Conservation (phyloP, 495 filamentous ascomycete genomes). For the Bacidia rubella region DNA sequence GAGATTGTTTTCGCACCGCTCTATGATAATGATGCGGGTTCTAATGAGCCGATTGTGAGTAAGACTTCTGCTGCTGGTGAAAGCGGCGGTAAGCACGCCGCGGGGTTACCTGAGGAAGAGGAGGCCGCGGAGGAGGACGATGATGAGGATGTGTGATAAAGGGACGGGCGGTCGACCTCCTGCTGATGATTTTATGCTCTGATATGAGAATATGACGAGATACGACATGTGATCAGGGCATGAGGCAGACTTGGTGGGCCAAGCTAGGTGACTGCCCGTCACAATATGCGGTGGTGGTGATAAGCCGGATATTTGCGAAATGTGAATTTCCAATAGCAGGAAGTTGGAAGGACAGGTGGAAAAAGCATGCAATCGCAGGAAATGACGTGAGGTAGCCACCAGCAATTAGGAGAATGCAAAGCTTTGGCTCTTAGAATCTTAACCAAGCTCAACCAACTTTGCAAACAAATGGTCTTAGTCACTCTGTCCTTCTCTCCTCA, state of each 20-base stretch:
- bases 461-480: no score
- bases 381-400: no score
- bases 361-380: no score
- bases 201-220: constrained; percentile 6
- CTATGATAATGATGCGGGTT: constrained; percentile 32
- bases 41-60: constrained; percentile 17
- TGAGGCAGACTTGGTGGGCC: constrained; percentile 24
- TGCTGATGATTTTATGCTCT: constrained; percentile 16
- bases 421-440: no score
- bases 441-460: no score
- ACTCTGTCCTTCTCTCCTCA: no score
- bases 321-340: no score
- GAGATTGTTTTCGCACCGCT: constrained; percentile 44
- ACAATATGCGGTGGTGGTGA: constrained; percentile 16
- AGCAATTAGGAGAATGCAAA: no score
- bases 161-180: constrained; percentile 29
- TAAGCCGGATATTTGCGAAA: no score
- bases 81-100: constrained; percentile 26
- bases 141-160: constrained; percentile 35
- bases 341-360: no score
- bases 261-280: constrained; percentile 27
- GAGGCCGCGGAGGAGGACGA: constrained; percentile 33
- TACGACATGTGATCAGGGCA: neutral
- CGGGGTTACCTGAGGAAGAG: constrained; percentile 31
- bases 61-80: constrained; percentile 31